phyloP scores from a whole-genome alignment of 768 basidiomycete species.

The Mycena epipterygia region DNA sequence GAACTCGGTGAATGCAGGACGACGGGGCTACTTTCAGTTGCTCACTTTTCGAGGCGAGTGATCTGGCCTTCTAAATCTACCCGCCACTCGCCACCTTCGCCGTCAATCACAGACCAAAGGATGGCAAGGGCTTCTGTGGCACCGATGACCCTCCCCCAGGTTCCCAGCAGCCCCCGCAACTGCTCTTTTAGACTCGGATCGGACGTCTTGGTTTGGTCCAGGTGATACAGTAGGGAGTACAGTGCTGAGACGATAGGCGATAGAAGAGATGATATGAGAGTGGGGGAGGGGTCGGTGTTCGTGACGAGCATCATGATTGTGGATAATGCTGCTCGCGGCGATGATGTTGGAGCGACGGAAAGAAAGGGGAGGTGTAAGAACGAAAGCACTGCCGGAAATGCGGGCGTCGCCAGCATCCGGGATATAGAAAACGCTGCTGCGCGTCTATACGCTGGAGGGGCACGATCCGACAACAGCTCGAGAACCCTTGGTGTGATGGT shows the following conservation, averaged over 20 bases:
- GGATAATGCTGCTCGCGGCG: constrained; percentile 60
- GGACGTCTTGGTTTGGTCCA: constrained; percentile 68
- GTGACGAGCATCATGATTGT: constrained; percentile 70
- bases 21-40: constrained; percentile 11
- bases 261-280: constrained; percentile 70
- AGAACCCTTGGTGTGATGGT: constrained; percentile 69
- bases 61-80: constrained; percentile 69
- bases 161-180: constrained; percentile 70
- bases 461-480: constrained; percentile 59
- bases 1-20: constrained; percentile 19
- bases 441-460: constrained; percentile 62
- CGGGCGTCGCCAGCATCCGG: constrained; percentile 64
- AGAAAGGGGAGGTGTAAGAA: constrained; percentile 70
- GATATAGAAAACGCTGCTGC: constrained; percentile 80
- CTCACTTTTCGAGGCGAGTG: constrained; percentile 59
- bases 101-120: constrained; percentile 71
- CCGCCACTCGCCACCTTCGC: constrained; percentile 67
- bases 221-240: constrained; percentile 71
- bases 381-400: constrained; percentile 56
- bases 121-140: constrained; percentile 64
- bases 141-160: constrained; percentile 82
- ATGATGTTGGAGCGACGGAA: constrained; percentile 18
- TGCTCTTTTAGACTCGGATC: constrained; percentile 76
- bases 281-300: constrained; percentile 86
- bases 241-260: constrained; percentile 78